Base-by-base conservation (phyloP, 106 monocot genomes). In the Xerophyta viscosa region DNA sequence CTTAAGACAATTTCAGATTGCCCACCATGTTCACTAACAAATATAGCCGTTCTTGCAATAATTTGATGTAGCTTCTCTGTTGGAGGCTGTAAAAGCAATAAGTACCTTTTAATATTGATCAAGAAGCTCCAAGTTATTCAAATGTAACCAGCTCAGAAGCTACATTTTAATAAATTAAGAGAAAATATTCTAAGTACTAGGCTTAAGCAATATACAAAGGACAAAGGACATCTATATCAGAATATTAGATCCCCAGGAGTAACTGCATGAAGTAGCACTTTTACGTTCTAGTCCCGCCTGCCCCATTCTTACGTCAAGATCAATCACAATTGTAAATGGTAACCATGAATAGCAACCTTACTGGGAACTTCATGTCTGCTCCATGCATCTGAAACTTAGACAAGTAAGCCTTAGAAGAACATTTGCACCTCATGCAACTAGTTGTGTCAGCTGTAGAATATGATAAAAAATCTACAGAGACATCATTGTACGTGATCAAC, bases 61-160 rank as follows among this genome's bases (percentile, higher is more conserved):
- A 96, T 96, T 48, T 85, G 94, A 67, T 96, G 94, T 57, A 73
- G 56, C 75, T 88, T 96, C 70, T 96, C 94, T 29, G 88, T 80
- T 46, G 78, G 76, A 68, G 94, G 94, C 94, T 96, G 81, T 56
- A 56, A 64, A 5, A 56, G 25, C 17, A 26, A 57, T 20, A 43
- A 42, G 42, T 14, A 57, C 10, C 17, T 36, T 36, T 36, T n/a
- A n/a, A n/a, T n/a, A n/a, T n/a, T n/a, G n/a, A n/a, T n/a, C n/a
- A n/a, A n/a, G n/a, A n/a, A 36, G 7, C 33, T 36, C 11, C 5
- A 36, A 36, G 5, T 6, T 36, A 5, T 5, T 11, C 33, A 6
- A 6, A 36, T 6, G 33, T 6, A 36, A 6, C 33, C 5, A 36
- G 11, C 33, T 36, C 5, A 36, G 11, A 11, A 36, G 33, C 5